Base-by-base conservation (phyloP, 495 filamentous ascomycete genomes). In the Terfezia boudieri region DNA sequence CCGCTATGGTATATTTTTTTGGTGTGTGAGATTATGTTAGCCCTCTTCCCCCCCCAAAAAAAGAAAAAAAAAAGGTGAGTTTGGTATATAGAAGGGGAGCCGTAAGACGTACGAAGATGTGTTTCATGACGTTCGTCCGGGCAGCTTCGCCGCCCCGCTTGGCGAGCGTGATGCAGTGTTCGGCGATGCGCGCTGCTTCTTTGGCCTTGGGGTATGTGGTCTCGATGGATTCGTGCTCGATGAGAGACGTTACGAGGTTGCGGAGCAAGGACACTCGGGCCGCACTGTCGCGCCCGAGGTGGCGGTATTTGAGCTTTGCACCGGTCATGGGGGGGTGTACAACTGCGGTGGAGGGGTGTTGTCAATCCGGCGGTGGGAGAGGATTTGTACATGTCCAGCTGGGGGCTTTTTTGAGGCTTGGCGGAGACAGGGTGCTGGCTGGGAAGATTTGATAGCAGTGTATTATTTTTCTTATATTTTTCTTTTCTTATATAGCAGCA, bases 131-230 rank as follows among this genome's bases (percentile, higher is more conserved):
- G 52, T 73, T 74, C 60, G 74, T 68, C 62, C 76, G 72, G 51
- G 78, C 77, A 2, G 82, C 79, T 88, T 80, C 22, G 86, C 86
- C 67, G n/a, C 93, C 85, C 71, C 79, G 78, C 74, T 98, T 98
- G 41, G 79, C 89, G 57, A 93, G 69, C 9, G 89, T 94, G 59
- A 98, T 86, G 56, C 94, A 74, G 71, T 88, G 86, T 64, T 98
- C 90, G 38, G 90, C 90, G 32, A 95, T 67, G 1, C 82, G 76
- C 68, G 96, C 90, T 49, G 90, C 83, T 71, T 98, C 90, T 68
- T 96, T 98, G 36, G 90, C 90, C 71, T 95, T 96, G 66, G 78
- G 77, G 79, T 82, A 95, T 70, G 90, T 94, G 26, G 90, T 98
- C 50, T 77, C 78, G 71, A 98, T 93, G 53, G 82, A 77, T 70